A percentile compares a stretch with the other conserved stretches of the same genome.
phyloP scores from a whole-genome alignment of 2,329 filamentous ascomycete species.

The Colletotrichum sublineola region DNA sequence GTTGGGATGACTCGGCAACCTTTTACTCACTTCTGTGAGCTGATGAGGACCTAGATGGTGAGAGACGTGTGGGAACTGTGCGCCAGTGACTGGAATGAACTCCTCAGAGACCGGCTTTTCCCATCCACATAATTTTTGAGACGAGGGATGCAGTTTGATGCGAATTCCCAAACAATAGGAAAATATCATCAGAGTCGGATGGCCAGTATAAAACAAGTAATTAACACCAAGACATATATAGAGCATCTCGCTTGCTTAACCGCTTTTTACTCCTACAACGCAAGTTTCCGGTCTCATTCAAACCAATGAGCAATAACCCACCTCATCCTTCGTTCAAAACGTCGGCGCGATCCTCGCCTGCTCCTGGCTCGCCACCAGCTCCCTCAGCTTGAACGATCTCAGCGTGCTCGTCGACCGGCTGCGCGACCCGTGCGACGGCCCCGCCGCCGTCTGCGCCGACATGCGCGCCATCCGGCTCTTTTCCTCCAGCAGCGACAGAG shows the following conservation, averaged over 20 bases:
- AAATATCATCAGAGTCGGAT: background rate
- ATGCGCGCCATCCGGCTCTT: slow-evolving; percentile 20
- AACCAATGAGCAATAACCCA: background rate
- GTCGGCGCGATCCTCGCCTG: slow-evolving; percentile 29
- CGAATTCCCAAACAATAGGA: no score
- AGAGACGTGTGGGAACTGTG: no score
- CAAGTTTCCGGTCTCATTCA: background rate
- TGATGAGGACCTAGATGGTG: no score
- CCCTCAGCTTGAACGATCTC: slow-evolving; percentile 45
- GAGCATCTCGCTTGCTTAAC: background rate
- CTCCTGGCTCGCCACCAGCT: slow-evolving; percentile 39
- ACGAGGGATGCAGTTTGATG: no score
- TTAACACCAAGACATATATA: background rate
- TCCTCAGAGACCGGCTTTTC: no score
- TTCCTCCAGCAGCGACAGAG: slow-evolving; percentile 42
- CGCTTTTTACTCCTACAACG: background rate
- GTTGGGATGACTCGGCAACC: background rate
- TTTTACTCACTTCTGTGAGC: background rate
- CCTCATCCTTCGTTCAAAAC: background rate
- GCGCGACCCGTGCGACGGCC: slow-evolving; percentile 22
- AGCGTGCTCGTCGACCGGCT: slow-evolving; percentile 43
- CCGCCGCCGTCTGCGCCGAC: slow-evolving; percentile 23
- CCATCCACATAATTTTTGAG: no score
- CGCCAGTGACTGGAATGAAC: no score
- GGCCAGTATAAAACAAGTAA: background rate